Evolutionary conservation across 176 grass and related monocot species (phyloP), one percentile per base, ranked within the genome.

Genomic region (Triticum monococcum): DNA sequence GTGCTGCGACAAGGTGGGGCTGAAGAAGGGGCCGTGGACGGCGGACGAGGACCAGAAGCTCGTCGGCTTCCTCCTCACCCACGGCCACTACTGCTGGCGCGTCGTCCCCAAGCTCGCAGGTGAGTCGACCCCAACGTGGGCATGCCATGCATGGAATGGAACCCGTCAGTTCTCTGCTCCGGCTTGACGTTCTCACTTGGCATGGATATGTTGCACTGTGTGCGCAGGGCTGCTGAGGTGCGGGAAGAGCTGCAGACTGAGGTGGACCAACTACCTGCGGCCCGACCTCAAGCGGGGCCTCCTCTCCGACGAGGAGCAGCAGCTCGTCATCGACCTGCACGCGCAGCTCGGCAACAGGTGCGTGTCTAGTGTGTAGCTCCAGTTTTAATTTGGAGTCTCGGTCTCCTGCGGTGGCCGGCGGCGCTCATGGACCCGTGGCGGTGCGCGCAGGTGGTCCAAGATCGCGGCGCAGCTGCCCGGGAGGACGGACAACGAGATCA

Each of bases 401-500:
- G 60, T 25, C 60, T n/a, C n/a, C n/a, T 10, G 60, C 60, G 60
- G 60, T 5, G n/a, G 35, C 35, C 60, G n/a, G 68, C 35, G 35
- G 68, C 35, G 35, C 35, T 35, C 68, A 12, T 72, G 9, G 32
- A 69, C 10, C 16, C 56, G 2, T 18, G 12, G 22, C 5, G 71
- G 36, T 54, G 50, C 50, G 50, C 1, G 79, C 37, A 90, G 59
- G 77, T 99, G 97, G 94, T 96, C 97, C 43, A 99, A 99, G 92
- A 98, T 98, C 71, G 96, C 96, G 23, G 88, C 93, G 62, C 69
- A 81, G 40, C 94, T 98, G 1, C 96, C 96, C 0, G 96, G 96
- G 17, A 87, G 96, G 82, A 98, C 96, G 7, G 96, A 99, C 85
- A 99, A 99, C 70, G 97, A 99, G 84, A 96, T 99, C 71, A 99